phyloP scores from a whole-genome alignment of 192 early-diverging fungal genomes.

The Physocladia obscura region DNA sequence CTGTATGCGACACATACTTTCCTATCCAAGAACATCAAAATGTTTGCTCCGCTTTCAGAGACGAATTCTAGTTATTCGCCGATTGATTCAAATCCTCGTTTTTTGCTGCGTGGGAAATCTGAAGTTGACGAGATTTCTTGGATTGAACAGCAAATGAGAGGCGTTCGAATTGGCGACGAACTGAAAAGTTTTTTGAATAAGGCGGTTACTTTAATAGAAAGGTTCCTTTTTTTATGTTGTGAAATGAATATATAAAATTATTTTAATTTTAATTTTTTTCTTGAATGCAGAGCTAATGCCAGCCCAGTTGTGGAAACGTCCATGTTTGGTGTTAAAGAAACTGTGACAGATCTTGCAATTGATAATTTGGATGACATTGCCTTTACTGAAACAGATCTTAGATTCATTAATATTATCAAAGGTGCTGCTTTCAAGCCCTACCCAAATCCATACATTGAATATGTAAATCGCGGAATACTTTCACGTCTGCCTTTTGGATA shows the following conservation, averaged over 20 bases:
- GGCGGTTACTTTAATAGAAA: constrained; percentile 23
- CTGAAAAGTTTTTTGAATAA: constrained; percentile 34
- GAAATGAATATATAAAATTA: neutral
- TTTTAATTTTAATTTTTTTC: too few relatives aligned
- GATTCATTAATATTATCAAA: constrained; percentile 36
- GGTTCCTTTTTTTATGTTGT: constrained; percentile 2
- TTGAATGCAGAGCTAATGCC: too few relatives aligned
- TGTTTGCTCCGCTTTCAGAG: constrained; percentile 11
- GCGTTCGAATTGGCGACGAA: neutral
- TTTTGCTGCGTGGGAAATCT: constrained; percentile 6
- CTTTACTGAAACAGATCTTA: constrained; percentile 33
- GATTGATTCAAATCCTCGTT: constrained; percentile 3
- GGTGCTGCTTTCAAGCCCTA: constrained; percentile 11
- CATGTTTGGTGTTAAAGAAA: too few relatives aligned
- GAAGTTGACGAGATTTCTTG: constrained; percentile 36
- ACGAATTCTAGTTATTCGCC: neutral
- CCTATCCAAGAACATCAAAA: constrained; percentile 16
- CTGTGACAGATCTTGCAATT: too few relatives aligned
- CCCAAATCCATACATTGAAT: constrained; percentile 26
- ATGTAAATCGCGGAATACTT: constrained; percentile 20
- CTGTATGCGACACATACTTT: constrained; percentile 38
- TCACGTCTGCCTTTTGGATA: constrained; percentile 10
- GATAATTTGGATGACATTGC: constrained; percentile 8
- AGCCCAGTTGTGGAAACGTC: too few relatives aligned
- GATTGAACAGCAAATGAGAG: constrained; percentile 32